Evolutionary conservation across 768 basidiomycete genomes (phyloP), one percentile per base, ranked within the genome.

Genomic region (Collybia sordida): DNA sequence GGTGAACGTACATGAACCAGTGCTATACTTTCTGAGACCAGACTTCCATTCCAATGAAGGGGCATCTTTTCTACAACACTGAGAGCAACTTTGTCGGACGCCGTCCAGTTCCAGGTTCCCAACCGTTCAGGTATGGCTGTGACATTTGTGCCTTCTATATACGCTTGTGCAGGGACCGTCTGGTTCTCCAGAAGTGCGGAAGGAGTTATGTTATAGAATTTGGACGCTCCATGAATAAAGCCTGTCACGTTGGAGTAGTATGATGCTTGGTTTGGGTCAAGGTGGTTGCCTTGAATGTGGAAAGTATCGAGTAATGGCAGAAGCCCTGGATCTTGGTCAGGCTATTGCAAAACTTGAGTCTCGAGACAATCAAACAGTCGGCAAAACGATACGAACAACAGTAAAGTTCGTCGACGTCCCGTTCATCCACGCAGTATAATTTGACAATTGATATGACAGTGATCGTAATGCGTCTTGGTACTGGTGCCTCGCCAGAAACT

Each of bases 171-270:
- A 5, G 73, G 60, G 21, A 69, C 52, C 8, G 73, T 64, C 21
- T 69, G 61, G 48, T 74, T 70, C 28, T 61, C 59, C 31, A 64
- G 55, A 18, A 82, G 64, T 31, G 70, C 66, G 6, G 73, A 59
- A 17, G 72, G 68, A 2, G 88, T 80, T 37, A 91, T 80, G 60
- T 92, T 93, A 59, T 82, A 73, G 58, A 81, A 80, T 34, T 71
- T 69, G 12, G 81, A 65, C 38, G 80, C 69, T 3, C 88, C 88
- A 47, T 83, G 83, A 50, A 89, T 76, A 62, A 88, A 91, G 6
- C 90, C 91, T 14, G 90, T 90, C 38, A 88, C 75, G 61, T 93
- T 93, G 3, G 72, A 64, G 56, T 84, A 88, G 61, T 90, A 92
- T 0, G 89, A 85, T 18, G 70, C 71, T 28, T 58, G 48, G 17